Evolutionary conservation across 2,329 filamentous ascomycete genomes (phyloP).

Genomic region (Aspergillus aculeatinus): DNA sequence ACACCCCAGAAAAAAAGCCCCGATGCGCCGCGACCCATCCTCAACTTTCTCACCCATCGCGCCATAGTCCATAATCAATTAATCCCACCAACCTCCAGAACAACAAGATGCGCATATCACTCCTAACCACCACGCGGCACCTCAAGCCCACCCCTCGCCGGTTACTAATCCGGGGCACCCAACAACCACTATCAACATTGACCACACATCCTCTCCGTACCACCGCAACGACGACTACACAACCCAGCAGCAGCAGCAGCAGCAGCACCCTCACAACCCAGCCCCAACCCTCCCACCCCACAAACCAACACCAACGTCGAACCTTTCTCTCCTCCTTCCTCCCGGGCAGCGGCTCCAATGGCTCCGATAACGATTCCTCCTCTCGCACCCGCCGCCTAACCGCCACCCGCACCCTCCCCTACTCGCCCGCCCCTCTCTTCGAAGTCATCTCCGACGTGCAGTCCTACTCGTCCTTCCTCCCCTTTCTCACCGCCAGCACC

Average conservation of each 20-base stretch:
- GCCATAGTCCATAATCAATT: neutral
- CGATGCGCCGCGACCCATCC: neutral
- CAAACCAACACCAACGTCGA: constrained; percentile 9
- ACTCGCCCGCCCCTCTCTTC: constrained; percentile 71
- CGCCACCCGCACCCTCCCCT: constrained; percentile 74
- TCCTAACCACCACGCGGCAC: neutral
- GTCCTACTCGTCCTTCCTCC: constrained; percentile 82
- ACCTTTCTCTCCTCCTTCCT: constrained; percentile 29
- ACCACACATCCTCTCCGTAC: neutral
- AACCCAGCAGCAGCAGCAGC: too few species aligned
- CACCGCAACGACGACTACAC: neutral
- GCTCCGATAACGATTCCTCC: constrained; percentile 21
- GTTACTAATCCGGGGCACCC: neutral
- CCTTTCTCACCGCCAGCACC: constrained; percentile 75
- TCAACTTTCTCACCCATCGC: neutral
- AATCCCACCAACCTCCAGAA: neutral
- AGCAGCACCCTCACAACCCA: neutral
- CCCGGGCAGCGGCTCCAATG: constrained; percentile 24
- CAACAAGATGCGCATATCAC: neutral
- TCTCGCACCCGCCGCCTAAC: constrained; percentile 64
- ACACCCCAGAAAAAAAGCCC: neutral
- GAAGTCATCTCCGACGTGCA: constrained; percentile 83
- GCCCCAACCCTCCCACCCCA: neutral
- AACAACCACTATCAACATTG: neutral
- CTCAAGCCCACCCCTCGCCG: neutral